These are phyloP conservation scores for Nigrospora osmanthi DNA, from an alignment of 2,329 filamentous ascomycete species.

Conservation along the genomic window DNA sequence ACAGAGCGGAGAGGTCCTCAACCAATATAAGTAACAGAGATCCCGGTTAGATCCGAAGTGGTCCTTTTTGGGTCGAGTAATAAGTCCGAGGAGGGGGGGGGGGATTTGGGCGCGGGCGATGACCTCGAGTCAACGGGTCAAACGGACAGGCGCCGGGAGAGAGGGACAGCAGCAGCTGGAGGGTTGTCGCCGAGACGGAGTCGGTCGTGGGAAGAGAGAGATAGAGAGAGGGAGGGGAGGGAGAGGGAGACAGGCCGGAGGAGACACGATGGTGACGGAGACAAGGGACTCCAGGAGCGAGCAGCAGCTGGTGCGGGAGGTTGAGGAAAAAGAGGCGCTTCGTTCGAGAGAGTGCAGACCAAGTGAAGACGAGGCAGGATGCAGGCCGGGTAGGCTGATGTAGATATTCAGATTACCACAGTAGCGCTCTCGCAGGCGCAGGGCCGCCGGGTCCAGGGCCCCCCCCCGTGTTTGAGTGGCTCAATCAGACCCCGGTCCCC, in stretches of 20 bases:
- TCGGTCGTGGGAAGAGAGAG: too few species aligned
- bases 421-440: slow-evolving; percentile 2
- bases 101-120: slow-evolving; percentile 7
- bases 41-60: slow-evolving; percentile 4
- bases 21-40: slow-evolving; percentile 8
- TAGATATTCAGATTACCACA: slow-evolving; percentile 19
- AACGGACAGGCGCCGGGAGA: slow-evolving; percentile 7
- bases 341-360: slow-evolving; percentile 10
- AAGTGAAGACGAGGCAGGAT: slow-evolving; percentile 14
- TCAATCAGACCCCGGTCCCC: slow-evolving; percentile 16
- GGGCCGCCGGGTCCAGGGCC: slow-evolving; percentile 13
- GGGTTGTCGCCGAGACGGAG: too few species aligned
- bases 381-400: slow-evolving; percentile 19
- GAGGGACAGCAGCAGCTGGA: too few species aligned
- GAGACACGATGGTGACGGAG: too few species aligned
- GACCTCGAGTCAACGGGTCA: slow-evolving; percentile 46
- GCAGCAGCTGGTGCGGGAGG: slow-evolving; percentile 4
- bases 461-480: slow-evolving; percentile 22
- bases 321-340: slow-evolving; percentile 5
- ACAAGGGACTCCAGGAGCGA: too few species aligned
- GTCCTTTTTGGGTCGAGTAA: slow-evolving; percentile 14
- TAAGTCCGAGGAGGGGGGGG: slow-evolving; percentile 1
- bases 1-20: slow-evolving; percentile 17
- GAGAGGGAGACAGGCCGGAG: too few species aligned
- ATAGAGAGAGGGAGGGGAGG: too few species aligned